phyloP scores from a whole-genome alignment of 2,329 filamentous ascomycete species.

The Microcera coccophila region DNA sequence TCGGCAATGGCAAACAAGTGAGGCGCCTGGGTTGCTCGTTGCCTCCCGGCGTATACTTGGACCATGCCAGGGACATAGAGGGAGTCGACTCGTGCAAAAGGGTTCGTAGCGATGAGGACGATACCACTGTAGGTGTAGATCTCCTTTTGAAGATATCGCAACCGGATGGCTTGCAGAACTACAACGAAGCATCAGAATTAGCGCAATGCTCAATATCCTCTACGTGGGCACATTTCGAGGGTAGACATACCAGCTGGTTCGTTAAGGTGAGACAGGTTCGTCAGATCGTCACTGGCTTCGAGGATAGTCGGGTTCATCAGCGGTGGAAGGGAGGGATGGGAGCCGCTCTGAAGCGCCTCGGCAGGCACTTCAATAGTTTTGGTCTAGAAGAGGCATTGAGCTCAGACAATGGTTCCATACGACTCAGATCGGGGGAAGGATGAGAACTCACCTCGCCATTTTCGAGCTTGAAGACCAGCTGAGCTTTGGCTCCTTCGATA shows the following conservation, averaged over 20 bases:
- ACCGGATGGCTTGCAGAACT: slow-evolving; percentile 96
- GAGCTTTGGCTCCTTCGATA: slow-evolving; percentile 79
- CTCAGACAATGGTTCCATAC: slow-evolving; percentile 13
- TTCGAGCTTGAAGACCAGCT: slow-evolving; percentile 80
- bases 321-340: slow-evolving; percentile 76
- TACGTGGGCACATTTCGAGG: background rate
- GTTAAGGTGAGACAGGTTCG: slow-evolving; percentile 95
- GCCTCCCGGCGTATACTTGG: slow-evolving; percentile 97
- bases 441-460: slow-evolving; percentile 73
- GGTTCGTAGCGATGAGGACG: slow-evolving; percentile 96
- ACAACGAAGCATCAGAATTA: slow-evolving; percentile 25
- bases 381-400: slow-evolving; percentile 41
- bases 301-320: slow-evolving; percentile 98
- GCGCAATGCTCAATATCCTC: background rate
- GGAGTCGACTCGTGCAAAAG: slow-evolving; percentile 94
- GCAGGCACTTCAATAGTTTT: slow-evolving; percentile 75
- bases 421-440: no score
- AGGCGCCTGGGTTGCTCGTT: slow-evolving; percentile 91
- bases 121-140: slow-evolving; percentile 99
- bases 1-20: slow-evolving; percentile 99
- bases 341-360: slow-evolving; percentile 71
- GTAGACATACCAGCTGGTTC: slow-evolving; percentile 77
- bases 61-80: slow-evolving; percentile 99
- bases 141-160: slow-evolving; percentile 96
- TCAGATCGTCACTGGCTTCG: slow-evolving; percentile 96